phyloP scores from a whole-genome alignment of 441 rosid genomes.

The Mallotus repandus region DNA sequence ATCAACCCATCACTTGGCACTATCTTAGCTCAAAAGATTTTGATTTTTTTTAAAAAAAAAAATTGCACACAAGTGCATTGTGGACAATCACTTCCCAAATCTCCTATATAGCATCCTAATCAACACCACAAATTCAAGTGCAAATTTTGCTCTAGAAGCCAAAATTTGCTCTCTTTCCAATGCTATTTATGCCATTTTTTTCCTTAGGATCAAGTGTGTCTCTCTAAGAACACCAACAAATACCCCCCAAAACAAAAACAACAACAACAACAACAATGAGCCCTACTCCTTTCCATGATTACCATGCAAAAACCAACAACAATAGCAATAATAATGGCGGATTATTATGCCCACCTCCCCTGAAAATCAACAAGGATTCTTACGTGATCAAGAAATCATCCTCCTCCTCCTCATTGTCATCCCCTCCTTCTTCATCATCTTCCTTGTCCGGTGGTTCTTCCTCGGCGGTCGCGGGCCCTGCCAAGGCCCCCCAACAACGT shows the following conservation, averaged over 20 bases:
- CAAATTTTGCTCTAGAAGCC: too few relatives aligned
- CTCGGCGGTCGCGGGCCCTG: conserved; percentile 15
- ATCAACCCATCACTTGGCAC: not conserved
- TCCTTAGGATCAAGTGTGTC: not conserved
- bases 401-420: conserved; percentile 29
- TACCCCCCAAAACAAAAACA: not conserved
- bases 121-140: too few relatives aligned
- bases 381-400: conserved; percentile 48
- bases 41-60: too few relatives aligned
- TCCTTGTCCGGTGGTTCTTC: conserved; percentile 24
- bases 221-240: too few relatives aligned
- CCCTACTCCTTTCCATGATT: conserved; percentile 37
- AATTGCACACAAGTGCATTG: not conserved
- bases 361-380: conserved; percentile 57
- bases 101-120: not conserved
- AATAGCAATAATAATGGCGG: not conserved
- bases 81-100: not conserved
- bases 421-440: conserved; percentile 31
- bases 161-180: not conserved
- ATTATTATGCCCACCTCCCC: conserved; percentile 28
- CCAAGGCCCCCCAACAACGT: conserved; percentile 43
- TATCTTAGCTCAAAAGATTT: not conserved
- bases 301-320: conserved; percentile 20
- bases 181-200: not conserved
- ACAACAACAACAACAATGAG: conserved; percentile 35